Percentiles rank a stretch among this genome's conserved stretches.
Evolutionary conservation across 768 basidiomycete species (phyloP).

Genomic region (Rhodocollybia butyracea): DNA sequence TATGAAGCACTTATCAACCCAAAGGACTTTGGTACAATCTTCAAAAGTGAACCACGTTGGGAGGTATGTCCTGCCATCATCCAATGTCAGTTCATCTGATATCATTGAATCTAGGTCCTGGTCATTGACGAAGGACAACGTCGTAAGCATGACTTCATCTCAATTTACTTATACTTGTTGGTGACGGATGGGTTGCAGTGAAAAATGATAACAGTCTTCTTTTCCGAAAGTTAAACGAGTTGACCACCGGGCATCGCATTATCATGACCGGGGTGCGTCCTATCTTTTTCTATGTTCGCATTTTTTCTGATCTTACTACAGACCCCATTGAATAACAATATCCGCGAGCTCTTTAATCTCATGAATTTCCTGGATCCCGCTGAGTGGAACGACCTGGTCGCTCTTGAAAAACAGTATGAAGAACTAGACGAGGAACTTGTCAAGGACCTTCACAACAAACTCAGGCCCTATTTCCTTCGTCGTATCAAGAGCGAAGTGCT

Average conservation of each 20-base stretch:
- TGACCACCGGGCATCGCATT: conserved; percentile 75
- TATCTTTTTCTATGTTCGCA: not conserved
- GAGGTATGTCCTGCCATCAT: conserved; percentile 43
- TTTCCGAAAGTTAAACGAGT: conserved; percentile 78
- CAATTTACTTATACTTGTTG: conserved; percentile 6
- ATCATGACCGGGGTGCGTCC: conserved; percentile 81
- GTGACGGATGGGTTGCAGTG: conserved; percentile 41
- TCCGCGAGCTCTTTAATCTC: conserved; percentile 93
- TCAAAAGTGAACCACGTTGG: conserved; percentile 86
- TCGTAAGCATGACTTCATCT: conserved; percentile 45
- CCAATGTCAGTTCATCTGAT: not conserved
- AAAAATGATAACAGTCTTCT: conserved; percentile 80
- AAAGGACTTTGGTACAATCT: conserved; percentile 70
- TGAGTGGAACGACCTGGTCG: conserved; percentile 74
- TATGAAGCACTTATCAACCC: conserved; percentile 78
- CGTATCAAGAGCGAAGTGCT: conserved; percentile 92
- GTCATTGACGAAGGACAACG: conserved; percentile 93
- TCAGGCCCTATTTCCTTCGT: conserved; percentile 90
- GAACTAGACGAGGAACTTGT: conserved; percentile 79
- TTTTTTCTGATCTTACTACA: conserved; percentile 21
- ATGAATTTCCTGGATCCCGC: conserved; percentile 91
- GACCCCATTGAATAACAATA: conserved; percentile 97
- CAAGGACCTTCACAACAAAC: conserved; percentile 69
- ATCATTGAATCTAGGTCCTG: conserved; percentile 43
- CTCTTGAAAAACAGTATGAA: conserved; percentile 69